Percentiles rank a stretch among this genome's conserved stretches.
Conservation (phyloP, 805 yeast genomes). For the Pichia kluyveri region DNA sequence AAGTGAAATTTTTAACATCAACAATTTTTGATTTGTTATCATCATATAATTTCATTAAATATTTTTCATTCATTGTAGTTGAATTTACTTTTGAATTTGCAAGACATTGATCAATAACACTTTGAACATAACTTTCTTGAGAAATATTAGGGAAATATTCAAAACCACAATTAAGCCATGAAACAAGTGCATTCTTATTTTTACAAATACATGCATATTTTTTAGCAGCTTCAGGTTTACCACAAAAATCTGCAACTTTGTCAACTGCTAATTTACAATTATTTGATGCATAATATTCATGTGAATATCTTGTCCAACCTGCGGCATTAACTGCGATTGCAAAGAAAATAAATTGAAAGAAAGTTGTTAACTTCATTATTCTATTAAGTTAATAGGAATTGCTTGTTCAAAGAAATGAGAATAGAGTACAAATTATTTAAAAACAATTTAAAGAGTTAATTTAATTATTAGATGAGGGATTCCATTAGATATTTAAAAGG, state of each 20-base stretch:
- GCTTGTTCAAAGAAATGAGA: no score
- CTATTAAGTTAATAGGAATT: no score
- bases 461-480: no score
- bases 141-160: conserved; percentile 3
- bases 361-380: no score
- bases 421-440: no score
- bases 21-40: conserved; percentile 28
- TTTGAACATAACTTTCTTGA: conserved; percentile 3
- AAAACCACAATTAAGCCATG: conserved; percentile 21
- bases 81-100: conserved; percentile 5
- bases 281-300: conserved; percentile 11
- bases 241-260: conserved; percentile 14
- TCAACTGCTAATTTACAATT: conserved; percentile 19
- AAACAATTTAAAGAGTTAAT: no score
- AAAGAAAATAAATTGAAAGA: no score
- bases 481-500: no score
- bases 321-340: no score
- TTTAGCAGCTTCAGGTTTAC: conserved; percentile 1
- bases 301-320: conserved; percentile 4
- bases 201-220: conserved; percentile 20
- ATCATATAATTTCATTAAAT: conserved; percentile 19
- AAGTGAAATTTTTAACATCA: conserved; percentile 21
- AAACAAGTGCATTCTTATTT: conserved; percentile 20
- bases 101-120: conserved; percentile 15
- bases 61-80: conserved; percentile 7